Evolutionary conservation across 2,329 filamentous ascomycete genomes (phyloP).

Genomic region (Orbilia ellipsospora): DNA sequence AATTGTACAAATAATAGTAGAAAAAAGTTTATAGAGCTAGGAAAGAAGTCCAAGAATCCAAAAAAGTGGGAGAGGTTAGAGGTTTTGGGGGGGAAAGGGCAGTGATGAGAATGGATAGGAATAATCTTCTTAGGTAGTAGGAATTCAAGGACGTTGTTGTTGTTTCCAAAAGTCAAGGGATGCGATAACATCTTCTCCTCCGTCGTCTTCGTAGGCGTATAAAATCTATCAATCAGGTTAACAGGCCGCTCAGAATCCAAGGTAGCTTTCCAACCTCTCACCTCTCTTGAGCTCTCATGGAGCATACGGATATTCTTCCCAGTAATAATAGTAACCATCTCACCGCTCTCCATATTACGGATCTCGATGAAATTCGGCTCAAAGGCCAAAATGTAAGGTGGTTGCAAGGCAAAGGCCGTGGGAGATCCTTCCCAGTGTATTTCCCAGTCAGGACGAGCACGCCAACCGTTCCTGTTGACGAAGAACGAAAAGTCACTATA

Average conservation of each 20-base stretch:
- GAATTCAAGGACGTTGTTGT: constrained; percentile 57
- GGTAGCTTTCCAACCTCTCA: constrained; percentile 64
- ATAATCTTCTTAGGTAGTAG: not conserved
- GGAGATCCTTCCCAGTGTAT: constrained; percentile 98
- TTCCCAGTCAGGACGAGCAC: constrained; percentile 93
- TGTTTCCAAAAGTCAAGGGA: constrained; percentile 96
- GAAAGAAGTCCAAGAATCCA: constrained; percentile 6
- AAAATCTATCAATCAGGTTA: constrained; percentile 75
- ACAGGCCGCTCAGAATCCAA: not conserved
- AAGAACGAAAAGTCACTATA: constrained; percentile 99
- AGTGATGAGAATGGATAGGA: constrained; percentile 10
- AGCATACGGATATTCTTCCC: constrained; percentile 98
- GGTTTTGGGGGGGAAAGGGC: not conserved
- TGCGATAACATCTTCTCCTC: constrained; percentile 90
- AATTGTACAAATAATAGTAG: constrained; percentile 36
- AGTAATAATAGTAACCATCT: constrained; percentile 91
- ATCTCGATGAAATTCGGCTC: constrained; percentile 98
- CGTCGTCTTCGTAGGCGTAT: constrained; percentile 90
- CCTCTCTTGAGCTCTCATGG: constrained; percentile 96
- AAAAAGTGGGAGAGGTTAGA: not conserved
- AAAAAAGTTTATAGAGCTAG: constrained; percentile 1
- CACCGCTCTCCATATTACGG: constrained; percentile 90
- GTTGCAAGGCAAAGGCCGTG: constrained; percentile 90
- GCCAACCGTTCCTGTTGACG: constrained; percentile 98
- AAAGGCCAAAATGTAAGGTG: constrained; percentile 96